Evolutionary conservation across 352 stramenopile genomes (phyloP).

Genomic region (Plasmopara viticola): DNA sequence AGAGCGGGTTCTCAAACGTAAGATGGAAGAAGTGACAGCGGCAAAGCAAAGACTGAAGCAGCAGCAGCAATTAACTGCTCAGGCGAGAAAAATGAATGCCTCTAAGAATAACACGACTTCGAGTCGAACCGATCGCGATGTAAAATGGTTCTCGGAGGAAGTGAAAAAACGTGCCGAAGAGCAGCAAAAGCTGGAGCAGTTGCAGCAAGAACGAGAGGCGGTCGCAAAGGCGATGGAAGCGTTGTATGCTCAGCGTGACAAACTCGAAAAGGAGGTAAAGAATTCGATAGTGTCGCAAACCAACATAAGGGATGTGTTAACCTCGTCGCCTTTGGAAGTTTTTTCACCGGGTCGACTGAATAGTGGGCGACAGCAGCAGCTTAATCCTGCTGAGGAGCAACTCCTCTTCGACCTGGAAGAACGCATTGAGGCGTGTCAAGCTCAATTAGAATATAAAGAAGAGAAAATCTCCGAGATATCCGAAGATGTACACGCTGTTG

Average conservation of each 20-base stretch:
- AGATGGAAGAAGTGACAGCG: slow-evolving; percentile 81
- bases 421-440: slow-evolving; percentile 80
- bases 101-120: slow-evolving; percentile 37
- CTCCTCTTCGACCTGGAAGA: slow-evolving; percentile 80
- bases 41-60: slow-evolving; percentile 80
- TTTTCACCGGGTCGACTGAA: slow-evolving; percentile 24
- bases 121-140: slow-evolving; percentile 43
- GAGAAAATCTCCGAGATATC: slow-evolving; percentile 83
- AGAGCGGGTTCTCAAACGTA: slow-evolving; percentile 80
- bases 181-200: slow-evolving; percentile 77
- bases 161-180: slow-evolving; percentile 77
- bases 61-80: slow-evolving; percentile 66
- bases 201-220: slow-evolving; percentile 68
- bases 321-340: slow-evolving; percentile 55
- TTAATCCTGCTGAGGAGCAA: slow-evolving; percentile 78
- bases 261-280: slow-evolving; percentile 61
- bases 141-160: slow-evolving; percentile 79
- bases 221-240: slow-evolving; percentile 80
- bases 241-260: slow-evolving; percentile 67
- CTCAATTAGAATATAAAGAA: slow-evolving; percentile 85
- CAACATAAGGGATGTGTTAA: slow-evolving; percentile 76
- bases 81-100: slow-evolving; percentile 65
- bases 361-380: slow-evolving; percentile 34
- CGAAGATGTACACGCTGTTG: slow-evolving; percentile 37
- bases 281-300: slow-evolving; percentile 50